A percentile compares a stretch with the other conserved stretches of the same genome.
Evolutionary conservation across 2,329 filamentous ascomycete genomes (phyloP).

Genomic region (Hymenoscyphus fraxineus): DNA sequence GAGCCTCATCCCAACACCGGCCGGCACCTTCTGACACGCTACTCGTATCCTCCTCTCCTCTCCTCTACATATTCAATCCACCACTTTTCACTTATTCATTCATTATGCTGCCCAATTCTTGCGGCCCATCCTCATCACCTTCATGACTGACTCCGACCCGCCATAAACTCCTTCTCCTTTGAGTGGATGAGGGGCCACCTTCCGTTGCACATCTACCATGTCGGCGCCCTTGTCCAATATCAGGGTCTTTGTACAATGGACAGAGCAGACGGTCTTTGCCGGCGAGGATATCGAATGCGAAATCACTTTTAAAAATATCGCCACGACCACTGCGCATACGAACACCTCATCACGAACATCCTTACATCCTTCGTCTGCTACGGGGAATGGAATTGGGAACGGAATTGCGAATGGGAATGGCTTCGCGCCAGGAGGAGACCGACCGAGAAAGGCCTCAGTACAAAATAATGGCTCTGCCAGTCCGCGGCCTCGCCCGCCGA

Average conservation of each 20-base stretch:
- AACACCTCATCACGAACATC: constrained; percentile 25
- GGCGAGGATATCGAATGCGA: constrained; percentile 94
- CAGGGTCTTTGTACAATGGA: constrained; percentile 92
- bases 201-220: constrained; percentile 27
- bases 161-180: constrained; percentile 21
- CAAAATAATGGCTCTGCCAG: constrained; percentile 36
- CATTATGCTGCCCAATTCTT: constrained; percentile 27
- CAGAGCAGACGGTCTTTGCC: constrained; percentile 89
- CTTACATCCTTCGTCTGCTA: constrained; percentile 23
- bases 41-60: background rate
- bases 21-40: too few relatives aligned
- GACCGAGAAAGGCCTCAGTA: constrained; percentile 31
- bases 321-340: constrained; percentile 13
- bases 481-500: constrained; percentile 45
- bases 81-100: constrained; percentile 5
- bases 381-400: background rate
- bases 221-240: constrained; percentile 64
- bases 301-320: constrained; percentile 91
- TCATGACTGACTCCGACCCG: constrained; percentile 31
- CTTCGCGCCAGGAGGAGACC: constrained; percentile 25
- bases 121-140: constrained; percentile 15
- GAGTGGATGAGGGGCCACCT: constrained; percentile 29
- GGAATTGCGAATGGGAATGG: constrained; percentile 21
- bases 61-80: background rate
- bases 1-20: too few relatives aligned